Evolutionary conservation across 331 rosid species (phyloP), one percentile per base, ranked within the genome.

Genomic region (Acacia concinna): DNA sequence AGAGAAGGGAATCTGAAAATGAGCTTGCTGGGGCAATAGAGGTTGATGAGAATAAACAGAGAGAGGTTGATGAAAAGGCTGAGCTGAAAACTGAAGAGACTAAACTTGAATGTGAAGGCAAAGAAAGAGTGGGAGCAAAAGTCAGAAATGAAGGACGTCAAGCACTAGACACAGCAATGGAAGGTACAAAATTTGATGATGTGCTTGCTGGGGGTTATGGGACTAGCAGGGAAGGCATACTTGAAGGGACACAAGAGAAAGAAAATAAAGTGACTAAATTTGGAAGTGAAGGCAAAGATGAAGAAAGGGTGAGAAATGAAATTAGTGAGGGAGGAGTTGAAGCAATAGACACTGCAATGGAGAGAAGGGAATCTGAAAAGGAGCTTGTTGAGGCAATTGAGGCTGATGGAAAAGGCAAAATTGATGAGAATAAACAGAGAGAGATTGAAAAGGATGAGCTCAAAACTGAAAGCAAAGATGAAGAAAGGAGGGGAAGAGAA

Each of bases 361-460:
- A 35, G 43, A 32, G 37, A 52, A 18, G 10, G 17, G 83, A 5
- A 34, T 14, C 46, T 9, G 11, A 23, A 64, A 38, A 43, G 64
- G 49, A 21, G 57, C n/a, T 8, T 66, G 59, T 1, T 30, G n/a
- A 32, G 73, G 73, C 25, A 54, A 37, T 8, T 18, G 43, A 25
- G 43, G 27, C 8, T 64, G 40, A 6, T 32, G 70, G 9, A 6
- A 1, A 32, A 34, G 70, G 23, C 6, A 34, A 1, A 34, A 4
- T 32, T 34, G 68, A 63, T 30, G 1, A 34, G 44, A 18, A 8
- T 12, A 71, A 63, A 14, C 63, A 57, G 25, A 81, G 72, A 31
- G 78, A 78, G 78, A 59, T 60, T 79, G 74, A 51, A 60, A 76
- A 80, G n/a, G 49, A 43, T 0, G 68, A 60, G 49, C 57, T 51